Evolutionary conservation across 75 land plant species (phyloP).

Genomic region (Cunninghamia lanceolata): DNA sequence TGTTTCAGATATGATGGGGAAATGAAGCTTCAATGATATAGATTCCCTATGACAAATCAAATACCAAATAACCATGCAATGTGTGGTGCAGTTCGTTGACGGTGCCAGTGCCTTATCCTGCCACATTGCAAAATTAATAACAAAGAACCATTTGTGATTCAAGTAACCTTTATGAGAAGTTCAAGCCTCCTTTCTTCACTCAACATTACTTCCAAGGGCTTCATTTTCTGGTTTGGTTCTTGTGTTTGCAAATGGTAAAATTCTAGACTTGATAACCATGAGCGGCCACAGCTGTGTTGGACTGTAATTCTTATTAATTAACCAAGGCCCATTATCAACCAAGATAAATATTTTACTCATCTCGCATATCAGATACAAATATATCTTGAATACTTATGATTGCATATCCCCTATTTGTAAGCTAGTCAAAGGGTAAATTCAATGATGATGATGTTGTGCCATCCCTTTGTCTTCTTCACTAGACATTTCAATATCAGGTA

Average conservation of each 20-base stretch:
- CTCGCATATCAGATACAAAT: constrained; percentile 57
- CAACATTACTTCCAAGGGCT: constrained; percentile 2
- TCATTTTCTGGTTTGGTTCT: constrained; percentile 35
- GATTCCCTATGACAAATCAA: constrained; percentile 80
- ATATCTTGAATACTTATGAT: constrained; percentile 84
- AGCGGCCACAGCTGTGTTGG: constrained; percentile 87
- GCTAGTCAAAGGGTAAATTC: constrained; percentile 17
- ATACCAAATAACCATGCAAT: constrained; percentile 73
- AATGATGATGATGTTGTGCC: not conserved
- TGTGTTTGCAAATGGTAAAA: constrained; percentile 85
- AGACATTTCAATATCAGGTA: not conserved
- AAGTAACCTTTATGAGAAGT: constrained; percentile 6
- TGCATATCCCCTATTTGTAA: too few species aligned
- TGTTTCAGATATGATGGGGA: too few species aligned
- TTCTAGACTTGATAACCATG: constrained; percentile 95
- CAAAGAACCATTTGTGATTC: constrained; percentile 33
- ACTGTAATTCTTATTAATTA: constrained; percentile 36
- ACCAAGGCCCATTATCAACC: constrained; percentile 95
- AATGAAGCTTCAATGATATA: too few species aligned
- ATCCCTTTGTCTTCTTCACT: not conserved
- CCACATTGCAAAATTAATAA: constrained; percentile 44
- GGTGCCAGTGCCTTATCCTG: constrained; percentile 44
- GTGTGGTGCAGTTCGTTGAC: constrained; percentile 55
- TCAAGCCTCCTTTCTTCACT: constrained; percentile 9
- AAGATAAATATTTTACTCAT: constrained; percentile 66